Evolutionary conservation across 78 protist species (phyloP), one percentile per base, ranked within the genome.

Genomic region (Neovahlkampfia damariscottae): DNA sequence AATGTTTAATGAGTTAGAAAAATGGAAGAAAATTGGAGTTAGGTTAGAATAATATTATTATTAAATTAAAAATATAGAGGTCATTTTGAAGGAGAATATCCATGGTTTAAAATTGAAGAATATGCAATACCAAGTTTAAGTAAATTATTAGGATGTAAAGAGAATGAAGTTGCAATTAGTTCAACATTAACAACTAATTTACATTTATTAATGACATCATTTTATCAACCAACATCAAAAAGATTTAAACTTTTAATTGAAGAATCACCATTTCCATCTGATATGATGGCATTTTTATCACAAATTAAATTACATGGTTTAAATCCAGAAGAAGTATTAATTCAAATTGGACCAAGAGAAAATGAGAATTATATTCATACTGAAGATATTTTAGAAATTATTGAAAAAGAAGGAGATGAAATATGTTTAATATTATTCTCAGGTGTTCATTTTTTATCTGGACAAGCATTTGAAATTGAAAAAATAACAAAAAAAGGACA

Each of bases 241-340:
- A 58, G 92, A 19, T 69, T 39, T 73, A 94, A 94, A 79, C 84
- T 94, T 32, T 59, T 94, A 31, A 77, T 88, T 35, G 98, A 94
- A 84, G 68, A 30, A 8, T 67, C 84, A n/a, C 91, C 95, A n/a
- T 94, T 94, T 75, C 98, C 98, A 9, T 83, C 90, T 0, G 98
- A 94, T 73, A 82, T 82, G 91, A 84, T 84, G 40, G 92, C 89
- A 2, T 9, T 88, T 10, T 81, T 62, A 37, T 76, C 88, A 31
- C 92, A 89, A 72, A 29, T 89, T 7, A 68, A 77, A 39, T 28
- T 71, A 68, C 86, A 82, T 62, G 90, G 91, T 29, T 77, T 31
- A 38, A 71, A 88, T 28, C 91, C 93, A 19, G 86, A 19, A 5
- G 82, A 80, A 1, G 68, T 67, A 8, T 19, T 90, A 28, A 58